phyloP scores from a whole-genome alignment of 352 stramenopile genomes.

The Phytophthora cryptogea region DNA sequence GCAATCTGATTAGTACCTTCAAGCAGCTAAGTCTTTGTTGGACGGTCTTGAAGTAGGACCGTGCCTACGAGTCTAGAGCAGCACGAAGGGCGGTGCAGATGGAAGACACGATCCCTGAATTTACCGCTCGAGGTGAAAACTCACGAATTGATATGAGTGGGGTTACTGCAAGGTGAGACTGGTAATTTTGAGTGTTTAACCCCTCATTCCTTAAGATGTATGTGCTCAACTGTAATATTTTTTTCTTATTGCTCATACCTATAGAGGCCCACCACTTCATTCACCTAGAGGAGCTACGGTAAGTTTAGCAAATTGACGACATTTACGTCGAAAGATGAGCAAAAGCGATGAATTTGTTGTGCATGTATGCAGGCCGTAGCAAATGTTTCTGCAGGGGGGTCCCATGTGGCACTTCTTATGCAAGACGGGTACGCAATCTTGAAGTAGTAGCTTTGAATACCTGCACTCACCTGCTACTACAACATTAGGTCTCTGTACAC shows the following conservation, averaged over 20 bases:
- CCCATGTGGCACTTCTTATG: conserved; percentile 82
- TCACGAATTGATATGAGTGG: conserved; percentile 71
- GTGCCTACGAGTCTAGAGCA: conserved; percentile 53
- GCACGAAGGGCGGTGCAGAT: conserved; percentile 56
- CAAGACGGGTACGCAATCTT: conserved; percentile 65
- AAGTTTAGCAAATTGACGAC: conserved; percentile 11
- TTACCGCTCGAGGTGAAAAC: conserved; percentile 62
- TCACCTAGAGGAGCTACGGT: conserved; percentile 61
- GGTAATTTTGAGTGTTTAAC: background rate
- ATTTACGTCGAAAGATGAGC: background rate
- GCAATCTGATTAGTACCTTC: background rate
- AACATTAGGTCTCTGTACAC: conserved; percentile 83
- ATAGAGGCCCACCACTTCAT: conserved; percentile 61
- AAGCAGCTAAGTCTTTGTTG: background rate
- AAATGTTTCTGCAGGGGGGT: conserved; percentile 74
- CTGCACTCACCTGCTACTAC: background rate
- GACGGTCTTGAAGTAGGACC: conserved; percentile 36
- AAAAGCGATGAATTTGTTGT: background rate
- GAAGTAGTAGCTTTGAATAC: background rate
- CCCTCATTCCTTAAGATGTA: too few relatives aligned
- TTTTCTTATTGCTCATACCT: background rate
- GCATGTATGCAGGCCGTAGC: conserved; percentile 61
- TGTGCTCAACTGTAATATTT: background rate
- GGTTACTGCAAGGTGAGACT: conserved; percentile 69
- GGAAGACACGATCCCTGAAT: conserved; percentile 63